Base-by-base conservation (phyloP, 306 rosid genomes). In the Rosa lucieae region DNA sequence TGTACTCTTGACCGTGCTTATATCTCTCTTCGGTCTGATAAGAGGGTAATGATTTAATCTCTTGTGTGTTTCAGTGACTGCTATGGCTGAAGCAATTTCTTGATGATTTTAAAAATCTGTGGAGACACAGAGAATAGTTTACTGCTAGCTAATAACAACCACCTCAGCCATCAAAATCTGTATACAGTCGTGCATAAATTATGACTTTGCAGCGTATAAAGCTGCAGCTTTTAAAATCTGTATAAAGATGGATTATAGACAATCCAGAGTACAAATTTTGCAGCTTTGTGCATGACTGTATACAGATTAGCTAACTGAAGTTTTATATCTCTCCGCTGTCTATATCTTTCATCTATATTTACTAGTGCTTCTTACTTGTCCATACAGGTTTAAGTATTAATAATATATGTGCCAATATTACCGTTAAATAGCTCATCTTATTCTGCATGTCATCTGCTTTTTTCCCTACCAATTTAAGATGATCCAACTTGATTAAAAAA, bases 1-100 rank as follows among this genome's bases (percentile, higher is more conserved):
- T 87, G 89, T 83, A 92, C 96, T 77, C 99, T 94, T 75, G 99
- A 94, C 56, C 97, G 97, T 72, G 97, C 99, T 8, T 94, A 92
- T 85, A 78, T 88, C 84, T 88, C 97, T 80, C 95, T 94, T 70
- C 91, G 97, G 58, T 89, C 94, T 77, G 99, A 94, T 89, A 92
- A 91, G 82, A 88, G 99, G 97, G 99, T 94, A 91, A 89, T 53
- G 47, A 74, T 72, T 40, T 35, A 11, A 47, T 47, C 75, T 76
- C 69, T 5, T 37, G 18, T 13, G 42, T 7, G 26, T 58, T 79
- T 79, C 35, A 32, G 11, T 72, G 63, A 52, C 76, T 51, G 35
- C 47, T 32, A 29, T 47, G 40, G 76, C 62, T 26, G 61, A 35
- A 37, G 49, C 42, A 73, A 35, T 52, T 52, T 53, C 32, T 53